Percentiles rank a stretch among this genome's conserved stretches.
Conservation (phyloP, 2,329 filamentous ascomycete genomes). For the Cyclaneusma minus region DNA sequence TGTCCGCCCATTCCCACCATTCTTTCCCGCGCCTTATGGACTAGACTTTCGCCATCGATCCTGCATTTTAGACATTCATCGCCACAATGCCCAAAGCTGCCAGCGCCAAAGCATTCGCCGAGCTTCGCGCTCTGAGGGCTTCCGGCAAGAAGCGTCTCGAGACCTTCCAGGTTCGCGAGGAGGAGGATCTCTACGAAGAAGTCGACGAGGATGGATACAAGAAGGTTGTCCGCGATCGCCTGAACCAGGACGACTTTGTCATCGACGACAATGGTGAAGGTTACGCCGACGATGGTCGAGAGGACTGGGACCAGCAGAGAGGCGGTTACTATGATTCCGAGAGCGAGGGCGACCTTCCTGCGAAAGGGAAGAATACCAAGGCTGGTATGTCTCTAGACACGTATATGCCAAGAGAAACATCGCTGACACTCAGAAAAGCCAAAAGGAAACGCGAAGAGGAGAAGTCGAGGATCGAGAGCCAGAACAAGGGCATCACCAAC, state of each 20-base stretch:
- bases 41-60: too few relatives aligned
- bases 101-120: slow-evolving; percentile 36
- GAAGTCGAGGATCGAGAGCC: slow-evolving; percentile 68
- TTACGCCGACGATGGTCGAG: slow-evolving; percentile 89
- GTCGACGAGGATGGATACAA: slow-evolving; percentile 97
- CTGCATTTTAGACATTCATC: too few relatives aligned
- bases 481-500: slow-evolving; percentile 82
- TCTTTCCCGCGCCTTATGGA: too few relatives aligned
- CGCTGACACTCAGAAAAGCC: slow-evolving; percentile 28
- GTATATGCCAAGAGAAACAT: background rate
- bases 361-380: slow-evolving; percentile 34
- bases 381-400: slow-evolving; percentile 9
- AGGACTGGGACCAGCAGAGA: slow-evolving; percentile 73
- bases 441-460: slow-evolving; percentile 86
- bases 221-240: slow-evolving; percentile 74
- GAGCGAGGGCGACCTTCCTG: slow-evolving; percentile 49
- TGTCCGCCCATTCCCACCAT: too few relatives aligned
- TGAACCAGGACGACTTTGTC: slow-evolving; percentile 94
- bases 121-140: slow-evolving; percentile 70
- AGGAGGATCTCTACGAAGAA: slow-evolving; percentile 79
- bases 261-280: slow-evolving; percentile 97
- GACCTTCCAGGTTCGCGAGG: slow-evolving; percentile 73
- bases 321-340: slow-evolving; percentile 54
- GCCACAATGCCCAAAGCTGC: slow-evolving; percentile 18
- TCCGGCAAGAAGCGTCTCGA: slow-evolving; percentile 85